Base-by-base conservation (phyloP, 148 eudicot species). In the Cornus suecica region DNA sequence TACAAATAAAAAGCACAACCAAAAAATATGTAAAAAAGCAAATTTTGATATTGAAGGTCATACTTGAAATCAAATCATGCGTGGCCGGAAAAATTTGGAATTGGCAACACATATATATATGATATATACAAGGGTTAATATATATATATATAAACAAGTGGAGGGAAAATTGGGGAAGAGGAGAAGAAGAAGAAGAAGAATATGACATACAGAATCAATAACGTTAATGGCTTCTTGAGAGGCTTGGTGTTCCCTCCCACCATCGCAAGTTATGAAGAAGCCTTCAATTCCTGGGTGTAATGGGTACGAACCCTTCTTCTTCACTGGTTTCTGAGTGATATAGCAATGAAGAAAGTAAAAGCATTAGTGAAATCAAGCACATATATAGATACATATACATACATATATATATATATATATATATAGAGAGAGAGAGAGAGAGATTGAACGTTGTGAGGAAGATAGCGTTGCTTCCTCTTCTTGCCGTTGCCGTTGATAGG, bases 201-300 rank as follows among this genome's bases (percentile, higher is more conserved):
- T 52, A 24, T 25, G 13, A 73, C 91, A 66, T 88, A 94, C 99
- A 73, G 94, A 83, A 31, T 94, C 99, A 79, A 94, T 84, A 73
- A 94, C 94, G 73, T 87, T 77, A 48, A 92, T 85, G 60, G 99
- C 94, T 89, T 94, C 99, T 13, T 89, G 84, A 76, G 91, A 77
- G 75, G 97, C 99, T 80, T 94, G 94, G 63, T 79, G 87, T 77
- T 94, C 99, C 72, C 93, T 84, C 2, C 99, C 99, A 69, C 99
- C 99, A 87, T 94, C 99, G 73, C 97, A 95, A 28, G 99, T 95
- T 61, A 95, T 95, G 69, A 92, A 95, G 87, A 95, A 95, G 0
- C 99, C 99, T 74, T 84, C 78, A 0, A 91, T 84, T 31, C 99
- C 99, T 32, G 97, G 97, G 23, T 84, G 80, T 70, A 95, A 66